A percentile compares a stretch with the other conserved stretches of the same genome.
Evolutionary conservation across 495 filamentous ascomycete genomes (phyloP).

Genomic region (Xylaria longipes): DNA sequence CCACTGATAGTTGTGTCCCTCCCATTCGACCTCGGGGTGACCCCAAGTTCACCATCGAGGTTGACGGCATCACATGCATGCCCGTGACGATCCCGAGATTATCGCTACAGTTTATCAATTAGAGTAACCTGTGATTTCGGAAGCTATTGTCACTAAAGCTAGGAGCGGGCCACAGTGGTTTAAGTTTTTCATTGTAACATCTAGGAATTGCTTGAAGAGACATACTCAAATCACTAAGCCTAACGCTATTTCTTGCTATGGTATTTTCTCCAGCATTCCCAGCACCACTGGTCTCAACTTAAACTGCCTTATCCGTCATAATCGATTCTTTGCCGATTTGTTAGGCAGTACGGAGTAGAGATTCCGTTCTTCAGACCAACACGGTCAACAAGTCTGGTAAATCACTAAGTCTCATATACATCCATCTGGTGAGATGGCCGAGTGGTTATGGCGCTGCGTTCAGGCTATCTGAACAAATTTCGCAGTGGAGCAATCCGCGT

Average conservation of each 20-base stretch:
- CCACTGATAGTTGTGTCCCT: neutral
- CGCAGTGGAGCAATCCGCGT: slow-evolving; percentile 49
- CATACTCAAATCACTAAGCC: neutral
- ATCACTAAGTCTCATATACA: neutral
- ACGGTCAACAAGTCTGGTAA: neutral
- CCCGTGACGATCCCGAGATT: neutral
- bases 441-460: slow-evolving; percentile 46
- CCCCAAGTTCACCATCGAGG: neutral
- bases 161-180: neutral
- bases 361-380: too few relatives aligned
- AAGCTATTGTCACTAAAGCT: neutral
- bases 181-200: neutral
- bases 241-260: neutral
- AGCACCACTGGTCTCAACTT: neutral
- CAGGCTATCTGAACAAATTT: slow-evolving; percentile 33
- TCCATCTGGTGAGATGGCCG: slow-evolving; percentile 37
- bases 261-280: too few relatives aligned
- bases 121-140: neutral
- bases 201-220: neutral
- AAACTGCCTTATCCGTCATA: neutral
- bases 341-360: too few relatives aligned
- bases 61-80: neutral
- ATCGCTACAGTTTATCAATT: neutral
- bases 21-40: neutral
- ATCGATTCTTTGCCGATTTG: too few relatives aligned